Conservation (phyloP, 2,329 filamentous ascomycete genomes). For the Claviceps spartinae region DNA sequence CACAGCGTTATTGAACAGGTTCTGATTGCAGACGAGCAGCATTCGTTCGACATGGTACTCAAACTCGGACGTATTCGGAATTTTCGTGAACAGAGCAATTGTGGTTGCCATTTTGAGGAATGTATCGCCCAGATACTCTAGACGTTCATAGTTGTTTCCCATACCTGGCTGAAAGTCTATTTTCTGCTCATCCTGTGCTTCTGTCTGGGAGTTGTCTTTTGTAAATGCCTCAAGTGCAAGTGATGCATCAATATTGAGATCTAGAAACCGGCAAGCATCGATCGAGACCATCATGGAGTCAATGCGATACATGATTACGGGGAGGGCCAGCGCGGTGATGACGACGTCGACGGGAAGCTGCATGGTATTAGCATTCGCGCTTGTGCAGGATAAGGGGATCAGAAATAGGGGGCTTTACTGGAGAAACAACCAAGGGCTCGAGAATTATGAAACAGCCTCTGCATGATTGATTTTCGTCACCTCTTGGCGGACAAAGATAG, state of each 20-base stretch:
- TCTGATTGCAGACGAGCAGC: constrained; percentile 81
- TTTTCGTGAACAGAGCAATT: constrained; percentile 66
- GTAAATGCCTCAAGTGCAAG: constrained; percentile 82
- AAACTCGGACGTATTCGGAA: constrained; percentile 69
- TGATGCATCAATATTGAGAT: constrained; percentile 48
- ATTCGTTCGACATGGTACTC: constrained; percentile 85
- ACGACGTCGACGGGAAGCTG: constrained; percentile 59
- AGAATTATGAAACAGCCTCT: constrained; percentile 55
- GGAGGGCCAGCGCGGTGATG: constrained; percentile 60
- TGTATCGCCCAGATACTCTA: constrained; percentile 87
- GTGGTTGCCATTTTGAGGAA: constrained; percentile 95
- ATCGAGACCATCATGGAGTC: constrained; percentile 69
- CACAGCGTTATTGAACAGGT: constrained; percentile 66
- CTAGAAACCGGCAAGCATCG: constrained; percentile 56
- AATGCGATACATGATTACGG: constrained; percentile 71
- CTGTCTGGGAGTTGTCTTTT: constrained; percentile 77
- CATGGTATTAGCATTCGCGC: not conserved
- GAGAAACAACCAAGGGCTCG: constrained; percentile 63
- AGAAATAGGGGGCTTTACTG: constrained; percentile 34
- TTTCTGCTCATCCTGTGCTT: constrained; percentile 54
- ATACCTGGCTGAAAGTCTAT: constrained; percentile 71
- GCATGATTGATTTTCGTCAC: constrained; percentile 32
- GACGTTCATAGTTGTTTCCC: constrained; percentile 86
- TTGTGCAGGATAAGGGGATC: no score
- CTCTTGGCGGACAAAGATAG: constrained; percentile 54